Evolutionary conservation across 2,329 filamentous ascomycete genomes (phyloP), one percentile per base, ranked within the genome.

Genomic region (Phaeosphaeriaceae sp.): DNA sequence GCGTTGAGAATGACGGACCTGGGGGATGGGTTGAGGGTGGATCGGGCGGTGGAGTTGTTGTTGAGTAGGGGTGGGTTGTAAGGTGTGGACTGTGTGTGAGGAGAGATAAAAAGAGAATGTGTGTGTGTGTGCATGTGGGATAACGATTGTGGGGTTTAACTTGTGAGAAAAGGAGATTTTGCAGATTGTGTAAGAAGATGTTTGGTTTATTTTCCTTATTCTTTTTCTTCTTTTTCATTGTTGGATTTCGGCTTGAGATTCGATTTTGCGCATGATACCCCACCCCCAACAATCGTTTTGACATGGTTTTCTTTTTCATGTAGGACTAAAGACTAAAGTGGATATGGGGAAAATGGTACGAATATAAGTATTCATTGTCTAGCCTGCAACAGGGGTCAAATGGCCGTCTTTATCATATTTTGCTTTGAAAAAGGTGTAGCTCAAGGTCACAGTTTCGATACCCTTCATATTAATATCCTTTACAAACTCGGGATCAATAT

Each of bases 351-450:
- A 11, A 3, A 9, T 7, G 23, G 23, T 3, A 26, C 7, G 4
- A 3, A 6, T 8, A 26, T 26, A 26, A 8, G 5, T 26, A 26
- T 26, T 9, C 6, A 26, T n/a, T n/a, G n/a, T n/a, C 36, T 35
- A 45, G 34, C 68, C 71, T 3, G 82, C 76, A 26, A 85, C 77
- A 8, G 84, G 82, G 46, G 75, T 83, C 53, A 93, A 75, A 64
- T 87, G 83, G 2, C 90, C 89, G 64, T 92, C 87, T 61, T 92
- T 86, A 73, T 93, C 90, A 73, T 94, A 94, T 71, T 85, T 89
- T 41, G 90, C 90, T 76, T 94, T 99, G 74, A 99, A 99, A 73
- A 99, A 99, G 0, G 94, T 99, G 77, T 99, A 99, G 62, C 88
- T 96, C 67, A 99, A 75, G 28, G 94, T 99, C 46, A 99, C 92